Percentiles rank a stretch among this genome's conserved stretches.
These are phyloP conservation scores for Solanum clarkiae DNA, from an alignment of 257 asterid species.

Conservation along the genomic window DNA sequence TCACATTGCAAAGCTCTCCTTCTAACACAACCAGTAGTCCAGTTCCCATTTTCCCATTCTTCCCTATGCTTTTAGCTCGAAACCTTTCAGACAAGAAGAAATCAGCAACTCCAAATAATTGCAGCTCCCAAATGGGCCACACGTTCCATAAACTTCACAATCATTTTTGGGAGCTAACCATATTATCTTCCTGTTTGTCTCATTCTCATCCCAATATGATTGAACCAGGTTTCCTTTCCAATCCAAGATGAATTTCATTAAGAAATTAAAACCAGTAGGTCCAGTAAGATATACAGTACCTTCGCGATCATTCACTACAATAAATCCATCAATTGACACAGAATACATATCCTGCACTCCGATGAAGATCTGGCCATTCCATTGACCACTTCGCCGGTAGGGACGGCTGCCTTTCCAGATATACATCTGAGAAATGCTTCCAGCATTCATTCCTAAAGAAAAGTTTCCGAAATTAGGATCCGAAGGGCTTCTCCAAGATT, in stretches of 20 bases:
- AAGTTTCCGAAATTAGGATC: constrained; percentile 24
- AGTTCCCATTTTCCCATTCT: background rate
- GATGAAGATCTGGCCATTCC: constrained; percentile 45
- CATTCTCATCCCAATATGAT: constrained; percentile 24
- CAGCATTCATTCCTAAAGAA: constrained; percentile 24
- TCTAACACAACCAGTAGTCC: background rate
- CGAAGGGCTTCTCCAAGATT: constrained; percentile 28
- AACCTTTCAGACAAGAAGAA: background rate
- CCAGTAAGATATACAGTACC: constrained; percentile 9
- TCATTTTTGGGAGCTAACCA: constrained; percentile 16
- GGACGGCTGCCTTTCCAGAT: constrained; percentile 6
- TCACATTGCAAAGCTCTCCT: background rate
- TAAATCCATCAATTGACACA: constrained; percentile 29
- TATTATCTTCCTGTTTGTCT: constrained; percentile 9
- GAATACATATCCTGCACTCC: constrained; percentile 40
- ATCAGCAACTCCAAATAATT: constrained; percentile 5
- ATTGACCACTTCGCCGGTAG: constrained; percentile 35
- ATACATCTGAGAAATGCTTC: constrained; percentile 17
- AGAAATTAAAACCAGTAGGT: constrained; percentile 1
- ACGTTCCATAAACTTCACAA: constrained; percentile 34
- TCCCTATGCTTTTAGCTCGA: background rate
- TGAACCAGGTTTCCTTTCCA: constrained; percentile 20
- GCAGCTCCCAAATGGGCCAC: constrained; percentile 41
- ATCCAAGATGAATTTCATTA: constrained; percentile 19
- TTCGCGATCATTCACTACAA: constrained; percentile 2